Conservation (phyloP, 2,329 filamentous ascomycete genomes). For the Microsporum audouinii region DNA sequence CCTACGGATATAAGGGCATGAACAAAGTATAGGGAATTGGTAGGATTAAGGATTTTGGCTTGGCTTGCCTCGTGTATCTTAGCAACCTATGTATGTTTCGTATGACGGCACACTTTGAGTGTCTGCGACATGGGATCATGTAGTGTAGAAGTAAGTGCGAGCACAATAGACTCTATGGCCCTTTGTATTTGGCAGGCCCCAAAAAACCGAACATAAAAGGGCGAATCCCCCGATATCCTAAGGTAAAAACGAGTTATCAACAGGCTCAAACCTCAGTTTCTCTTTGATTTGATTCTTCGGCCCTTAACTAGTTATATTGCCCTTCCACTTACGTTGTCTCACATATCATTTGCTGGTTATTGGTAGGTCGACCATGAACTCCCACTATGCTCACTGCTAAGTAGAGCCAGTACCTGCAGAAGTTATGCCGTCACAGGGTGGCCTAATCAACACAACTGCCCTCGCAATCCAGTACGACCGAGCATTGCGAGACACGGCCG, state of each 20-base stretch:
- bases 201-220: background rate
- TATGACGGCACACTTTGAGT: too few species aligned
- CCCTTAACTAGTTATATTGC: background rate
- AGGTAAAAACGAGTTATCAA: background rate
- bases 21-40: too few species aligned
- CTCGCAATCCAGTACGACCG: background rate
- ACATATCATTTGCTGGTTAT: background rate
- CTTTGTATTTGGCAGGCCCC: too few species aligned
- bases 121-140: too few species aligned
- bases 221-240: background rate
- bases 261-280: background rate
- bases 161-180: too few species aligned
- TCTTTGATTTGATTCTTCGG: background rate
- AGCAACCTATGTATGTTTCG: too few species aligned
- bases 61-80: too few species aligned
- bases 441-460: background rate
- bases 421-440: background rate
- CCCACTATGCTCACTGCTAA: background rate
- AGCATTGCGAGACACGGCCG: background rate
- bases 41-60: too few species aligned
- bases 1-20: too few species aligned
- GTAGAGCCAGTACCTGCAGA: background rate
- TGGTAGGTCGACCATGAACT: background rate
- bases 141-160: too few species aligned
- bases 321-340: background rate